Percentiles rank a stretch among this genome's conserved stretches.
Evolutionary conservation across 2,329 filamentous ascomycete species (phyloP).

Genomic region (Fusarium odoratissimum): DNA sequence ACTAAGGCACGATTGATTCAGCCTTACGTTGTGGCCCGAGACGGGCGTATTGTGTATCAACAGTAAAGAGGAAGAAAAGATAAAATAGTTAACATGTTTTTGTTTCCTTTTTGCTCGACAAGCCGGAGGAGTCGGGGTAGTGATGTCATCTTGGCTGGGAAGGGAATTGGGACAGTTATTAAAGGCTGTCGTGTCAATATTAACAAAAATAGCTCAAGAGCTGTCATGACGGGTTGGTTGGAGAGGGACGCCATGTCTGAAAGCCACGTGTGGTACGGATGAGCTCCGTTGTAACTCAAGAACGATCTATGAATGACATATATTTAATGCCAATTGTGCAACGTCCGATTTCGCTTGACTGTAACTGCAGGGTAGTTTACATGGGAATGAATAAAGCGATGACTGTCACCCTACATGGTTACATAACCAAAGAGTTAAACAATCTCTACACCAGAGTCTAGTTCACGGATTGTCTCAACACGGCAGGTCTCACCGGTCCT

Average conservation of each 20-base stretch:
- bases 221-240: conserved; percentile 39
- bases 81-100: conserved; percentile 47
- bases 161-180: conserved; percentile 39
- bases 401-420: neutral
- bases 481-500: conserved; percentile 27
- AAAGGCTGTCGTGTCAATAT: conserved; percentile 41
- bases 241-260: conserved; percentile 24
- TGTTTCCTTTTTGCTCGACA: conserved; percentile 41
- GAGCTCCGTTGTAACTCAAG: conserved; percentile 39
- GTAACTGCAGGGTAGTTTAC: neutral
- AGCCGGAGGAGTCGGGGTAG: conserved; percentile 41
- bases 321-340: conserved; percentile 34
- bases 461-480: neutral
- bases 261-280: conserved; percentile 16
- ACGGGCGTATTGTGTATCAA: conserved; percentile 43
- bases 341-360: neutral
- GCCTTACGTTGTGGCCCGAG: conserved; percentile 33
- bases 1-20: conserved; percentile 37
- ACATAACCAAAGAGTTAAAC: too few relatives aligned
- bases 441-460: neutral
- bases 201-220: conserved; percentile 33
- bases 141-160: conserved; percentile 42
- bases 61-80: conserved; percentile 45
- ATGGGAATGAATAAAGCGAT: neutral
- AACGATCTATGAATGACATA: conserved; percentile 45